Base-by-base conservation (phyloP, 2,329 filamentous ascomycete genomes). In the Monilinia laxa region DNA sequence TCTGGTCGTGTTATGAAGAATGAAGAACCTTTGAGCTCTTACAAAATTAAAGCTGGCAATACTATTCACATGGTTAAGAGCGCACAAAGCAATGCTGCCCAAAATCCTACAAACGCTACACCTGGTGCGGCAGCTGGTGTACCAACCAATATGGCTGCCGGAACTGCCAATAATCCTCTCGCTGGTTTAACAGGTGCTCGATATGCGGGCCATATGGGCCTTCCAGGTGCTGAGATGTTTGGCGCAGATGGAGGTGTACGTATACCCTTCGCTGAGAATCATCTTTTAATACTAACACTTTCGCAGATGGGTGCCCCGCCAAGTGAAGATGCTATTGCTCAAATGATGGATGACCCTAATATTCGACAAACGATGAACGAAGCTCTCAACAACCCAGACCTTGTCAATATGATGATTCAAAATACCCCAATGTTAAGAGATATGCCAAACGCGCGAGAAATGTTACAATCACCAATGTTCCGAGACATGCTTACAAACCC, bases 1-100 rank as follows among this genome's bases (percentile, higher is more conserved):
- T 97, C 94, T 7, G 95, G 95, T 64, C 90, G 94, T 69, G 94
- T 99, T 69, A 87, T 99, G 81, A 99, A 98, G 82, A 95, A 99
- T 78, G 87, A 90, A 68, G 94, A 99, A 74, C 89, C 90, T 0
- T 81, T 99, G 54, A 87, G 84, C 70, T 87, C 87, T 66, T 96
- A 96, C 82, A 98, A 97, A 83, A 93, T 99, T 79, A 97, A 97
- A 83, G 85, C 92, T 71, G 93, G 93, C 70, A 95, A 98, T 79
- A 98, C 94, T 23, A 88, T 99, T 73, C 95, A 99, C 78, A 86
- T 99, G 74, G 95, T 99, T 75, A 97, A 96, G 83, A 96, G 93
- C 77, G 94, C 95, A 55, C 91, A 91, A 68, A 97, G 93, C 84
- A 77, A 76, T 69, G 70, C 70, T 20, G 66, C 70, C n/a, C 84